Evolutionary conservation across 371 early-diverging fungal species (phyloP), one percentile per base, ranked within the genome.

Genomic region (Basidiobolus meristosporus): DNA sequence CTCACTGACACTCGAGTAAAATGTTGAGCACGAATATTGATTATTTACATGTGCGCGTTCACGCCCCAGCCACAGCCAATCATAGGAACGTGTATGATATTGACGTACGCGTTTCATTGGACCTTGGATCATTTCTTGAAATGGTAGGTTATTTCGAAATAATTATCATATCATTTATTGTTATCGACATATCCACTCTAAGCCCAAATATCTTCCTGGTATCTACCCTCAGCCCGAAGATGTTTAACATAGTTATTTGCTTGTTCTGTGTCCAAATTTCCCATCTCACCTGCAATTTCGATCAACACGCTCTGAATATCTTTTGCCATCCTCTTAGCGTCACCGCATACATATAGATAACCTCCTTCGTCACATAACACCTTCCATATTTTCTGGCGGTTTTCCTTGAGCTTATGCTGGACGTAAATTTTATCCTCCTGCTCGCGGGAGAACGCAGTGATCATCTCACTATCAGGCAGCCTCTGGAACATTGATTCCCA

Each of bases 241-340:
- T 81, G 72, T 50, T 90, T 88, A 35, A 92, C 63, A 66, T 76
- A 89, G 15, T 62, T 63, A 41, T 63, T 63, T 0, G 88, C 90
- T 42, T 63, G 60, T 3, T 70, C 74, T 41, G 75, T 77, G 0
- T 61, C 45, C 60, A 74, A 52, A 5, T 67, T 79, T 10, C 90
- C 91, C 34, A 58, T 56, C 14, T 60, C 49, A 39, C 59, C 54
- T 12, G 84, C 88, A 47, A 89, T 67, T 26, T 70, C 56, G 0
- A 73, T 57, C 36, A 92, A 65, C 2, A 66, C 60, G 26, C 59
- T 51, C 39, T 79, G 61, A 2, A 97, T 93, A 48, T 93, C 95
- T 36, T 75, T 70, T n/a, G 92, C 95, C 98, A 97, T 97, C 44
- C 70, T 62, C 61, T 86, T 91, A 32, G 90, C 95, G 61, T 97